Evolutionary conservation across 164 flowering plant species (phyloP).

Genomic region (Brasenia schreberi): DNA sequence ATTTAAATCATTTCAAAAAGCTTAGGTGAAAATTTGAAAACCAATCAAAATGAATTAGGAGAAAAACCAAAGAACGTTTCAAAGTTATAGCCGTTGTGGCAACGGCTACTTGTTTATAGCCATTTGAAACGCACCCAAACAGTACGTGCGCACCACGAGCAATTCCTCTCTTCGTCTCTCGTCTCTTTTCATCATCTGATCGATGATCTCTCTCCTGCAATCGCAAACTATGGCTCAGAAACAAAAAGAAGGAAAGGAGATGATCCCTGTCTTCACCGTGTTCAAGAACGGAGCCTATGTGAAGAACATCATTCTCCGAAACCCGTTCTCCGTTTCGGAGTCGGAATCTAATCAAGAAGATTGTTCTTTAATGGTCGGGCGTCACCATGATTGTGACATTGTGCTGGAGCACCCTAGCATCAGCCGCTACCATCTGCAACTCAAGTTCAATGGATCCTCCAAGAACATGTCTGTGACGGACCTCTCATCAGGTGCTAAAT

Average conservation of each 20-base stretch:
- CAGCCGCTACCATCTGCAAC: conserved; percentile 82
- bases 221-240: neutral
- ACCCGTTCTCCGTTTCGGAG: conserved; percentile 15
- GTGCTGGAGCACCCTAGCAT: conserved; percentile 85
- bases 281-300: conserved; percentile 58
- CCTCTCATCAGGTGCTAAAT: conserved; percentile 54
- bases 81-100: neutral
- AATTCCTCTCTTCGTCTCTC: neutral
- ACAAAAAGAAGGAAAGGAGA: conserved; percentile 13
- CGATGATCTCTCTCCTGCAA: neutral
- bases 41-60: neutral
- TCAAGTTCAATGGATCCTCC: conserved; percentile 33
- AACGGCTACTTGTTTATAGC: neutral
- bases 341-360: conserved; percentile 1
- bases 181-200: neutral
- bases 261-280: conserved; percentile 76
- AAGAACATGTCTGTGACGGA: conserved; percentile 48
- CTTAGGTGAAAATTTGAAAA: no score
- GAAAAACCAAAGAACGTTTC: neutral
- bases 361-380: conserved; percentile 53
- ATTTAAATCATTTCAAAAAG: no score
- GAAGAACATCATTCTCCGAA: conserved; percentile 73
- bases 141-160: neutral
- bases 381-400: conserved; percentile 87
- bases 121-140: neutral